A percentile compares a stretch with the other conserved stretches of the same genome.
phyloP scores from a whole-genome alignment of 768 basidiomycete genomes.

The Mrakia blollopis region DNA sequence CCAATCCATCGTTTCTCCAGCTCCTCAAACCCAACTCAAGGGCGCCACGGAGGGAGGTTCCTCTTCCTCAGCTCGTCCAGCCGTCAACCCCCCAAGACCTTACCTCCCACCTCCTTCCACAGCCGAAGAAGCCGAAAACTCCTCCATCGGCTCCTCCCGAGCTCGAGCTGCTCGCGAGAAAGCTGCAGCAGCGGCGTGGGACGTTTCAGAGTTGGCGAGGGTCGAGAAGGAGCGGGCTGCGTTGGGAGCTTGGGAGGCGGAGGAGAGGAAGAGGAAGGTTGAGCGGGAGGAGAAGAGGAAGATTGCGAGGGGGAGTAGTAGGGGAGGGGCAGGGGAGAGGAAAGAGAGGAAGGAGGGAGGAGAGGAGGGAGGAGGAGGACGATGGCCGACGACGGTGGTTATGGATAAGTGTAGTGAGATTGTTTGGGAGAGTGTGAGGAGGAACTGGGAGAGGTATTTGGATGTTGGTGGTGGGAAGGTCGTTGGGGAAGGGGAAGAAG shows the following conservation, averaged over 20 bases:
- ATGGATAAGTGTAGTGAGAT: background rate
- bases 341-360: background rate
- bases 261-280: background rate
- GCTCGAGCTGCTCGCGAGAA: background rate
- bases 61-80: background rate
- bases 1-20: background rate
- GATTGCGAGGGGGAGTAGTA: no score
- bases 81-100: background rate
- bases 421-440: conserved; percentile 3
- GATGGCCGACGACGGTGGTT: conserved; percentile 11
- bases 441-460: conserved; percentile 3
- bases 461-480: no score
- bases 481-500: background rate
- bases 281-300: background rate
- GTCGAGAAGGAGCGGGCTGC: background rate
- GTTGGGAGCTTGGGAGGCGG: background rate
- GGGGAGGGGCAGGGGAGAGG: background rate
- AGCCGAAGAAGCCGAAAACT: background rate
- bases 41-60: no score
- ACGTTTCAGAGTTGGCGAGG: background rate
- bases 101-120: background rate
- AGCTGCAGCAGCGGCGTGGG: background rate
- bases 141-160: background rate
- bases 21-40: no score
- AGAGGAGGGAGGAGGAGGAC: background rate